Conservation (phyloP, 2,329 filamentous ascomycete genomes). For the Drechmeria coniospora region DNA sequence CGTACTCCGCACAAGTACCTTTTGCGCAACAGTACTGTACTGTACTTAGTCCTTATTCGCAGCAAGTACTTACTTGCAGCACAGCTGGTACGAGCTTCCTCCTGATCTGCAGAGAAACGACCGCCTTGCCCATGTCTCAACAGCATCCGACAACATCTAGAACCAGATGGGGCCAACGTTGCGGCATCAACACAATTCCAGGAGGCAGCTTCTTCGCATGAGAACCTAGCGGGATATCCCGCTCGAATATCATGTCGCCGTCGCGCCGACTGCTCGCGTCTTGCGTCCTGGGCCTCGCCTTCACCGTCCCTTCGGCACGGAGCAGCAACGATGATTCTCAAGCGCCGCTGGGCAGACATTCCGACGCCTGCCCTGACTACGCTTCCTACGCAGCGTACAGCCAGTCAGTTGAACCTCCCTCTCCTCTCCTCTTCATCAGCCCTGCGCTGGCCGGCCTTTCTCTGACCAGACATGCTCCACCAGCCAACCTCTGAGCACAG, state of each 20-base stretch:
- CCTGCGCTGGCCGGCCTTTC: background rate
- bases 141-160: no score
- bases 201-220: no score
- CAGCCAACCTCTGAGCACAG: constrained; percentile 52
- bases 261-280: constrained; percentile 12
- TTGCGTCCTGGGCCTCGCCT: constrained; percentile 12
- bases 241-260: no score
- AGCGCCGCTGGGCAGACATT: constrained; percentile 10
- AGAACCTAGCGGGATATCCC: no score
- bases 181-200: no score
- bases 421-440: no score
- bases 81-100: no score
- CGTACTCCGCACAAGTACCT: background rate
- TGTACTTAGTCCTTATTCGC: no score
- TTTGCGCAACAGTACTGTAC: background rate
- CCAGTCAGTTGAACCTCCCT: constrained; percentile 17
- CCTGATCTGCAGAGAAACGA: no score
- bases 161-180: no score
- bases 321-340: constrained; percentile 12
- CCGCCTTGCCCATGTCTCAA: no score
- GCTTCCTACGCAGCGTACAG: constrained; percentile 20
- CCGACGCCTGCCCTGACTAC: constrained; percentile 24
- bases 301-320: constrained; percentile 6
- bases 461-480: background rate
- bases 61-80: no score